phyloP scores from a whole-genome alignment of 164 flowering plant species.

The Aristolochia contorta region DNA sequence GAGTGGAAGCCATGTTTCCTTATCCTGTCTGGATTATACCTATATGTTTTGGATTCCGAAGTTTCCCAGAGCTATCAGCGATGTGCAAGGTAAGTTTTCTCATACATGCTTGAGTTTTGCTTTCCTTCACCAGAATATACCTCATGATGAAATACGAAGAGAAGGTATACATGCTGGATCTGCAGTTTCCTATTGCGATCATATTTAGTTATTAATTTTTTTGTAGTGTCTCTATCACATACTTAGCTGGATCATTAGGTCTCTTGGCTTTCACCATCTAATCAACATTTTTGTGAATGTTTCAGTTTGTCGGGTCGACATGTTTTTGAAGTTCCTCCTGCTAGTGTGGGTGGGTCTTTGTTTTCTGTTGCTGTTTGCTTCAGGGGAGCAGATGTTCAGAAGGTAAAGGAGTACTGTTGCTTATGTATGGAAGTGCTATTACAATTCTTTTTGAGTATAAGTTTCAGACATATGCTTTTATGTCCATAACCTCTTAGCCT shows the following conservation, averaged over 20 bases:
- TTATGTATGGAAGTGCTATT: neutral
- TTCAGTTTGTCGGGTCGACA: slow-evolving; percentile 93
- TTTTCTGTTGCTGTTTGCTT: slow-evolving; percentile 68
- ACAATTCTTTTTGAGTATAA: neutral
- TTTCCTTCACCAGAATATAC: too few relatives aligned
- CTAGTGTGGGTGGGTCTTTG: slow-evolving; percentile 74
- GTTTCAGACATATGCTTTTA: neutral
- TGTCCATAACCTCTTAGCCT: neutral
- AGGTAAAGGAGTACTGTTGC: slow-evolving; percentile 26
- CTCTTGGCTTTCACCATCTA: too few relatives aligned
- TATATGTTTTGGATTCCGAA: slow-evolving; percentile 78
- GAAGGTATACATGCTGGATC: too few relatives aligned
- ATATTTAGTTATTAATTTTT: neutral
- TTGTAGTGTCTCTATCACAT: neutral
- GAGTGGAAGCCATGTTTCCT: slow-evolving; percentile 89
- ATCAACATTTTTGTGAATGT: neutral
- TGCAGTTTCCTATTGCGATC: neutral
- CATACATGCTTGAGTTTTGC: neutral
- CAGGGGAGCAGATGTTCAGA: slow-evolving; percentile 72
- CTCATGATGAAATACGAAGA: too few relatives aligned
- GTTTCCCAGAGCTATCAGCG: slow-evolving; percentile 68
- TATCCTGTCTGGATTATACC: slow-evolving; percentile 70
- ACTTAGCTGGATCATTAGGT: too few relatives aligned
- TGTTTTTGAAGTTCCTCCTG: slow-evolving; percentile 77
- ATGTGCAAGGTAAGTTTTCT: slow-evolving; percentile 47